Evolutionary conservation across 1,139 yeast genomes (phyloP).

Genomic region (Blastobotrys aristatus): DNA sequence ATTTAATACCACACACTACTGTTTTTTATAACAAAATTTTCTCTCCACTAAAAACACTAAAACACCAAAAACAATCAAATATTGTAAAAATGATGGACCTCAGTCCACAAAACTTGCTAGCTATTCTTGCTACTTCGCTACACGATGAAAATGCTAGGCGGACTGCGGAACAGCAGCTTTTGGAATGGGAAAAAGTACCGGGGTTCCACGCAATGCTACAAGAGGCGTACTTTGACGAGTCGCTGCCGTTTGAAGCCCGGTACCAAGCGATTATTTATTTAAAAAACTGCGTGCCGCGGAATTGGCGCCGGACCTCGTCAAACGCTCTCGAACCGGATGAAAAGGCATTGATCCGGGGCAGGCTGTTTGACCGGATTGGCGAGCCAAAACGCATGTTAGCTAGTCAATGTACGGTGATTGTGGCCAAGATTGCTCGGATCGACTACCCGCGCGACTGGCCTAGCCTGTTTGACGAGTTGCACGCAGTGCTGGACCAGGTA

Average conservation of each 20-base stretch:
- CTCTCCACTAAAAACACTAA: background rate
- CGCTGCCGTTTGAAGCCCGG: constrained; percentile 5
- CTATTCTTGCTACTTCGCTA: constrained; percentile 3
- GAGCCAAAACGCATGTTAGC: constrained; percentile 72
- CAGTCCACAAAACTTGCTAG: constrained; percentile 8
- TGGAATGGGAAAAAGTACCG: constrained; percentile 7
- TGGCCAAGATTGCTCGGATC: constrained; percentile 68
- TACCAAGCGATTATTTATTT: constrained; percentile 71
- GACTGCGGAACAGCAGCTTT: constrained; percentile 5
- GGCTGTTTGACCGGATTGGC: constrained; percentile 54
- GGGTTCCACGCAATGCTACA: constrained; percentile 11
- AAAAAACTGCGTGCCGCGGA: constrained; percentile 57
- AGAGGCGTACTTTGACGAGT: constrained; percentile 10
- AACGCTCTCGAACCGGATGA: constrained; percentile 50
- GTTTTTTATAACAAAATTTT: background rate
- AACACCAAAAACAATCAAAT: background rate
- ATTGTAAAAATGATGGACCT: background rate
- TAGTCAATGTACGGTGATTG: constrained; percentile 78
- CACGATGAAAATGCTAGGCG: constrained; percentile 3
- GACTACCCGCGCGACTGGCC: constrained; percentile 94
- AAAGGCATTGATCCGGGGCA: constrained; percentile 53
- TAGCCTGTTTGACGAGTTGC: constrained; percentile 59
- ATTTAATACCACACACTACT: background rate
- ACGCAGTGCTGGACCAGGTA: constrained; percentile 43
- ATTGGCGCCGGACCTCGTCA: constrained; percentile 12